Evolutionary conservation across 495 filamentous ascomycete species (phyloP).

Genomic region (Lindgomyces ingoldianus): DNA sequence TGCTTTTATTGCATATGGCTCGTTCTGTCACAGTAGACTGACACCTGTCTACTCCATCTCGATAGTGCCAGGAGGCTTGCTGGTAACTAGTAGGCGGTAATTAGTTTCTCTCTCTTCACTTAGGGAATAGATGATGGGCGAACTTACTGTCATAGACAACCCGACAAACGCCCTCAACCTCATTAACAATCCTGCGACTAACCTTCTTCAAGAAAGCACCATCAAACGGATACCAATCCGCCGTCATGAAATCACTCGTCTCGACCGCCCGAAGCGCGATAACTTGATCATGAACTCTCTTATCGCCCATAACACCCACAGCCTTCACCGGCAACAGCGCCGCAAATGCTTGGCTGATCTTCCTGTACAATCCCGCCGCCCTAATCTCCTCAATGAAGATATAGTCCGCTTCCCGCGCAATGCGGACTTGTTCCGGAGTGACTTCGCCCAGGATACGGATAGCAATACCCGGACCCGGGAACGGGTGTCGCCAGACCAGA

Average conservation of each 20-base stretch:
- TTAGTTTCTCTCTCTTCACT: slow-evolving; percentile 15
- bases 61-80: slow-evolving; percentile 82
- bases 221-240: slow-evolving; percentile 67
- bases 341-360: slow-evolving; percentile 83
- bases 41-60: slow-evolving; percentile 72
- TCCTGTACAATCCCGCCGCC: slow-evolving; percentile 77
- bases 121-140: background rate
- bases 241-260: slow-evolving; percentile 85
- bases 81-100: slow-evolving; percentile 55
- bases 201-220: slow-evolving; percentile 68
- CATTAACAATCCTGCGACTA: slow-evolving; percentile 76
- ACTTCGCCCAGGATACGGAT: slow-evolving; percentile 91
- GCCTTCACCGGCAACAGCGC: slow-evolving; percentile 70
- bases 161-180: slow-evolving; percentile 74
- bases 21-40: no score
- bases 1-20: no score
- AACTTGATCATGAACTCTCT: slow-evolving; percentile 60
- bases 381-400: slow-evolving; percentile 88
- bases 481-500: slow-evolving; percentile 81
- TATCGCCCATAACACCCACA: slow-evolving; percentile 81
- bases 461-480: slow-evolving; percentile 83
- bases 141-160: slow-evolving; percentile 57
- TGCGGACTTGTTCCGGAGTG: slow-evolving; percentile 73
- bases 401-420: slow-evolving; percentile 79
- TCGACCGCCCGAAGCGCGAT: slow-evolving; percentile 71